Base-by-base conservation (phyloP, 257 asterid species). In the Plantago major region DNA sequence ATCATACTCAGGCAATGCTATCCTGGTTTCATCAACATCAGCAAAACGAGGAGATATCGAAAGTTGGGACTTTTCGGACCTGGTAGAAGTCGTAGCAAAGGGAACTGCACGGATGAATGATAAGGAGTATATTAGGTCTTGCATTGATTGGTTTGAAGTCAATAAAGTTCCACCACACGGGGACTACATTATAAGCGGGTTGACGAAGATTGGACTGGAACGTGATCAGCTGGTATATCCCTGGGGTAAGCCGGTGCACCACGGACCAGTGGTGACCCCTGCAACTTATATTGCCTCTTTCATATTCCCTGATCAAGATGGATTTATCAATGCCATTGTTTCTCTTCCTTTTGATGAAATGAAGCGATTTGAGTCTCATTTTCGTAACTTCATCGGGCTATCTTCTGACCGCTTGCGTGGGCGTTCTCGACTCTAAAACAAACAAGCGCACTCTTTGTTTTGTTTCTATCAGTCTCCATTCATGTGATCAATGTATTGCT, bases 131-230 rank as follows among this genome's bases (percentile, higher is more conserved):
- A 81, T 75, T 0, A 64, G 77, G 54, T 80, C 84, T 2, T 69
- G 66, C 9, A 69, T 83, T 0, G 90, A 83, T 14, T 83, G 90
- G 90, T 75, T 78, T 1, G 85, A 79, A 45, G 9, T 79, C 1
- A 37, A 82, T 58, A 69, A 73, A 11, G 89, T 78, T 7, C 84
- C 84, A 0, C 40, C 40, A 4, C 40, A 33, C 51, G 87, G 87
- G 3, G 87, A 81, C 50, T 76, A 71, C 12, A 19, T 79, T 45
- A 30, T 74, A 4, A 74, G 79, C 11, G 79, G 85, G 0, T 79
- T 85, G 89, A 72, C 78, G 86, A 68, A 22, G 26, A 22, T 22
- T 22, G 26, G 71, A 54, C 65, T 82, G 56, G 80, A 85, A 52
- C 74, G 79, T 43, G 63, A 74, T 59, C 66, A 75, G 16, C 63